Percentiles rank a stretch among this genome's conserved stretches.
Evolutionary conservation across 2,329 filamentous ascomycete genomes (phyloP).

Genomic region (Chaetomium globosum): DNA sequence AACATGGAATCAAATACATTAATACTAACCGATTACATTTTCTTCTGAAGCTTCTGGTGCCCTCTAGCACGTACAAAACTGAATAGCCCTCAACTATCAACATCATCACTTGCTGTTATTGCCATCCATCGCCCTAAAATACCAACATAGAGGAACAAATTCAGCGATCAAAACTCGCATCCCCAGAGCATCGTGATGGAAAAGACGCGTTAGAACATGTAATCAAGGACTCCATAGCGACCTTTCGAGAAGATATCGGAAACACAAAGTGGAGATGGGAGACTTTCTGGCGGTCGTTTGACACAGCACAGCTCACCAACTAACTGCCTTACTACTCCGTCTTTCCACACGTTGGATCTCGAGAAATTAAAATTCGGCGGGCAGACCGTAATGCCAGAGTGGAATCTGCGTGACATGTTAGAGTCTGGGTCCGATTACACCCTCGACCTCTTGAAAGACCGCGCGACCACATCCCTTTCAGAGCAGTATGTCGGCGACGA

Average conservation of each 20-base stretch:
- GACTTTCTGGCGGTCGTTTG: slow-evolving; percentile 47
- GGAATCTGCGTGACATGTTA: slow-evolving; percentile 49
- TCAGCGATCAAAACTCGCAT: too few relatives aligned
- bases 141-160: too few relatives aligned
- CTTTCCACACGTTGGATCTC: slow-evolving; percentile 41
- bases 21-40: too few relatives aligned
- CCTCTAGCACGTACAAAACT: too few relatives aligned
- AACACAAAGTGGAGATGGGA: slow-evolving; percentile 44
- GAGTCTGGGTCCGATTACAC: slow-evolving; percentile 41
- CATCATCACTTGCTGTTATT: too few relatives aligned
- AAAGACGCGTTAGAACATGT: neutral
- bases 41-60: too few relatives aligned
- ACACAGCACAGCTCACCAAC: slow-evolving; percentile 40
- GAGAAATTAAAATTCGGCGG: slow-evolving; percentile 44
- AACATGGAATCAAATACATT: too few relatives aligned
- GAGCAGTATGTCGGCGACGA: slow-evolving; percentile 42
- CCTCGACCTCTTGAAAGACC: slow-evolving; percentile 28
- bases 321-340: slow-evolving; percentile 41
- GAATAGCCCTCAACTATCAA: too few relatives aligned
- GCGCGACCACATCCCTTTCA: slow-evolving; percentile 27
- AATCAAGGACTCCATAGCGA: slow-evolving; percentile 44
- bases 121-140: too few relatives aligned
- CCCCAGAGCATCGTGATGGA: too few relatives aligned
- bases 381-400: slow-evolving; percentile 47
- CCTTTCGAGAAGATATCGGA: slow-evolving; percentile 45